These are phyloP conservation scores for Fusarium nodosum DNA, from an alignment of 2,329 filamentous ascomycete species.

Conservation along the genomic window DNA sequence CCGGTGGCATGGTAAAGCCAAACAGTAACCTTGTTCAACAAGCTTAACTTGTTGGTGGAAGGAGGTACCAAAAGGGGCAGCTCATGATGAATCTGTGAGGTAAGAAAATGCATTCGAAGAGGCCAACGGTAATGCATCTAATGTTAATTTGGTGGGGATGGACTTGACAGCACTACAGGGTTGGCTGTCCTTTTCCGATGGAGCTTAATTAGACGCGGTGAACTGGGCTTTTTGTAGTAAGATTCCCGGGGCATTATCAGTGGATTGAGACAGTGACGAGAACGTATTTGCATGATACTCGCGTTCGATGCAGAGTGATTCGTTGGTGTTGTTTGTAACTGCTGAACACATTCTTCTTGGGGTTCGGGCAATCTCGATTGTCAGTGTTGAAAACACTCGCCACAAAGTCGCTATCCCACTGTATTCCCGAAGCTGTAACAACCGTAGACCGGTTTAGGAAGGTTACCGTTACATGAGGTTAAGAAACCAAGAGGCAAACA, in stretches of 20 bases:
- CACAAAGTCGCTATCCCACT: not conserved
- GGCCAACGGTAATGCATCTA: slow-evolving; percentile 7
- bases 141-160: slow-evolving; percentile 37
- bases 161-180: slow-evolving; percentile 6
- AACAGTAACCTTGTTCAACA: slow-evolving; percentile 23
- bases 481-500: slow-evolving; percentile 6
- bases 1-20: not conserved
- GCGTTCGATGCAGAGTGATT: not conserved
- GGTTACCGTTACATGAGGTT: slow-evolving; percentile 40
- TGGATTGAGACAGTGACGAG: not conserved
- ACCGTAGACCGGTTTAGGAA: slow-evolving; percentile 33
- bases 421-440: slow-evolving; percentile 23
- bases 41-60: slow-evolving; percentile 25
- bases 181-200: not conserved
- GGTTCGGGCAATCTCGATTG: not conserved
- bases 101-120: slow-evolving; percentile 22
- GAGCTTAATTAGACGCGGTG: not conserved
- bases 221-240: not conserved
- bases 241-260: not conserved
- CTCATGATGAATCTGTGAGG: slow-evolving; percentile 23
- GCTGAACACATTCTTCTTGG: no score
- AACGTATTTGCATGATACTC: not conserved
- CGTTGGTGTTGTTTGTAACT: not conserved
- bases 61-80: slow-evolving; percentile 25
- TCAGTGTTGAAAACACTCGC: slow-evolving; percentile 7